Base-by-base conservation (phyloP, 2,329 filamentous ascomycete genomes). In the Monilinia fructicola region DNA sequence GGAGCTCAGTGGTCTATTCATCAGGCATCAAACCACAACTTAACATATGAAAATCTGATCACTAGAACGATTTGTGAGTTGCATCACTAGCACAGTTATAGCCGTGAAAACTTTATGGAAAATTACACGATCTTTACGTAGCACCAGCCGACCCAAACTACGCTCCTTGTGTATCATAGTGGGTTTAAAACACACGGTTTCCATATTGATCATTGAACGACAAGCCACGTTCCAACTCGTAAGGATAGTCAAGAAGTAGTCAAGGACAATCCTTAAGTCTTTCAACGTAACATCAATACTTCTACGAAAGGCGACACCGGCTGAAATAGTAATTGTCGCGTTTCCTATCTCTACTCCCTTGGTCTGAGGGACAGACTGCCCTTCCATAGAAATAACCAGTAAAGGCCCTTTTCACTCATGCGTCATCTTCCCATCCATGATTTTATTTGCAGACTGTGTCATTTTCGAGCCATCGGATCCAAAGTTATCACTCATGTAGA, bases 251-350 rank as follows among this genome's bases (percentile, higher is more conserved):
- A 63, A 40, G 21, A 63, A 63, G n/a, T 54, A 63, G 42, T 54
- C 60, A 63, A 42, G 38, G n/a, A 63, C 16, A 42, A 63, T 28
- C 35, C 35, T 63, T 16, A 63, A 54, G 26, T 63, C 60, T 28
- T 12, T 63, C 38, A 63, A 54, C 11, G 35, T 54, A 3, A 63
- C 18, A 42, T 63, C 60, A 16, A 21, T 42, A 35, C 48, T 42
- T 38, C 12, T 42, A 1, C n/a, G 48, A n/a, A 54, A 63, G 26
- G 16, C 18, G 54, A 28, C 6, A 54, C 3, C n/a, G 6, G 28
- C 10, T 2, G 31, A 2, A 26, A 12, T 2, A 18, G 5, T 5
- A 53, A 62, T 1, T 21, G 31, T 7, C n/a, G 18, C 10, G 6
- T 3, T 5, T 16, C 42, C 56, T 16, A 59, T 35, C 26, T 35